phyloP scores from a whole-genome alignment of 805 yeast genomes.

The Saccharomycopsis synnaedendra region DNA sequence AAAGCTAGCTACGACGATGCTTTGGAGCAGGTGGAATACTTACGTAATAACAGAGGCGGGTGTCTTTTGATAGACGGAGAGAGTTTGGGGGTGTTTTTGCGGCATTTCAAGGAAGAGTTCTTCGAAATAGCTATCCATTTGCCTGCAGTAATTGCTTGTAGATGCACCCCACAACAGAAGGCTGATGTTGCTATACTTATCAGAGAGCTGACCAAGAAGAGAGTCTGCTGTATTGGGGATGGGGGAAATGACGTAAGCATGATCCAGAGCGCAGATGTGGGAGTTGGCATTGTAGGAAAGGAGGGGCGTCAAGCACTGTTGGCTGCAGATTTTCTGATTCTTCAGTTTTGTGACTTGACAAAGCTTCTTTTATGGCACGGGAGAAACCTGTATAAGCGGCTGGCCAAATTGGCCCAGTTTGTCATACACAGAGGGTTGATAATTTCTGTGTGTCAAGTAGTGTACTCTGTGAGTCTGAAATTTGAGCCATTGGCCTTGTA shows the following conservation, averaged over 20 bases:
- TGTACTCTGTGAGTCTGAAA: conserved; percentile 72
- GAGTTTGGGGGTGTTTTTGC: conserved; percentile 61
- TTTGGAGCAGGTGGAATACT: conserved; percentile 59
- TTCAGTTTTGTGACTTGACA: conserved; percentile 82
- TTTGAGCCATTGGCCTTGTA: conserved; percentile 92
- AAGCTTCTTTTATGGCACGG: conserved; percentile 95
- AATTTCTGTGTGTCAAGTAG: conserved; percentile 91
- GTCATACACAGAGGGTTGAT: conserved; percentile 93
- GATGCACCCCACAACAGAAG: conserved; percentile 97
- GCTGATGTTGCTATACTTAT: conserved; percentile 87
- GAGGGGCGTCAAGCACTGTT: conserved; percentile 96
- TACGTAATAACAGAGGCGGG: conserved; percentile 40
- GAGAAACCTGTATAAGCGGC: conserved; percentile 88
- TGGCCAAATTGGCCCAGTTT: conserved; percentile 91
- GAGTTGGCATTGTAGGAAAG: conserved; percentile 97
- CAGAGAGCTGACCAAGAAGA: conserved; percentile 64
- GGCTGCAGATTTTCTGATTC: conserved; percentile 93
- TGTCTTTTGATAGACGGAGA: conserved; percentile 92
- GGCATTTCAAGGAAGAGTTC: conserved; percentile 56
- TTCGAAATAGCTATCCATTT: conserved; percentile 64
- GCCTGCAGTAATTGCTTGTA: conserved; percentile 95
- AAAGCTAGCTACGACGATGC: conserved; percentile 42
- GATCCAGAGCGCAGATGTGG: conserved; percentile 98
- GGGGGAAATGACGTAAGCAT: conserved; percentile 99
- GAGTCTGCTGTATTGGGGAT: conserved; percentile 97